These are phyloP conservation scores for Gastrolobium bilobum DNA, from an alignment of 306 rosid species.

Conservation along the genomic window DNA sequence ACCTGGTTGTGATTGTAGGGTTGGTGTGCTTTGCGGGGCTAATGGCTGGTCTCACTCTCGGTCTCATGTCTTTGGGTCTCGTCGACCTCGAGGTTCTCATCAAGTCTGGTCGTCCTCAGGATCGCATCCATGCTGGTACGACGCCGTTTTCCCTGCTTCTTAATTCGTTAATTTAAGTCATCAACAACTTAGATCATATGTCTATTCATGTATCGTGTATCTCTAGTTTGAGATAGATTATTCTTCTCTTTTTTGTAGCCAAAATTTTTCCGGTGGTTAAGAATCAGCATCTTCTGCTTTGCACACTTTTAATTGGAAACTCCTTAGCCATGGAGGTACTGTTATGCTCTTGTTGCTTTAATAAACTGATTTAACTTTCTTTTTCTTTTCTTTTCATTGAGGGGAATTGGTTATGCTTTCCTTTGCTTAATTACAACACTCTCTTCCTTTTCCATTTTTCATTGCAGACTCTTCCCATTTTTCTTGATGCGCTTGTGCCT, in stretches of 20 bases:
- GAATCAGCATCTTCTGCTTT: slow-evolving; percentile 94
- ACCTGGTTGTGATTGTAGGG: slow-evolving; percentile 62
- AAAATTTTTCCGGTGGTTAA: slow-evolving; percentile 96
- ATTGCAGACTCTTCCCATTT: slow-evolving; percentile 87
- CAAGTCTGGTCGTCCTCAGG: slow-evolving; percentile 95
- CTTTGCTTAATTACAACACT: neutral
- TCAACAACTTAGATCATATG: neutral
- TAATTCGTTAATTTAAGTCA: too few species aligned
- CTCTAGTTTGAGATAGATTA: neutral
- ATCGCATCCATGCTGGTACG: slow-evolving; percentile 74
- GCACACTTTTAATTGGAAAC: slow-evolving; percentile 96
- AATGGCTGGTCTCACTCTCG: slow-evolving; percentile 98
- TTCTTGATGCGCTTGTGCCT: slow-evolving; percentile 87
- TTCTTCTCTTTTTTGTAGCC: slow-evolving; percentile 57
- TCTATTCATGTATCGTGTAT: neutral
- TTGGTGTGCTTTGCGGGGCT: slow-evolving; percentile 89
- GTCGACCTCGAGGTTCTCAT: slow-evolving; percentile 99
- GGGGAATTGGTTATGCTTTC: slow-evolving; percentile 1
- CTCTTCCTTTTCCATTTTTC: neutral
- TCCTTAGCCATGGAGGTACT: slow-evolving; percentile 95
- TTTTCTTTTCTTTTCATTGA: neutral
- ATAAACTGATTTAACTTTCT: neutral
- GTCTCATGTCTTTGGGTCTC: slow-evolving; percentile 96
- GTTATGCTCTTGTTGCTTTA: slow-evolving; percentile 6
- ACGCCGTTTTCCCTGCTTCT: too few species aligned